Base-by-base conservation (phyloP, 176 grass and related monocot species). In the Lolium multiflorum region DNA sequence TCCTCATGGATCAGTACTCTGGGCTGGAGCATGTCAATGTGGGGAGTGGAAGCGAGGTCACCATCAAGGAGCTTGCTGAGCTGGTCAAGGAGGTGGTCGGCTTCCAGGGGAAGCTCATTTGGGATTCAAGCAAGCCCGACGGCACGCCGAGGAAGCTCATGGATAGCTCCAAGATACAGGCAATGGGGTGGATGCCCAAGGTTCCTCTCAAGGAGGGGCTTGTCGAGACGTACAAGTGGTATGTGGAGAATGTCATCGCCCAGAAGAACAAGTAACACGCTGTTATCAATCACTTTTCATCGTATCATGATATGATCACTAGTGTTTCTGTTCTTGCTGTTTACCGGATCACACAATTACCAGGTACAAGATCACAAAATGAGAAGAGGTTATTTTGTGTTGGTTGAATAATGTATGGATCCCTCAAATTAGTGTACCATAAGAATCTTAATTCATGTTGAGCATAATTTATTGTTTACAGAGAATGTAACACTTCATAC, bases 61-160 rank as follows among this genome's bases (percentile, higher is more conserved):
- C 91, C 56, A 96, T 96, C 35, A 91, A 89, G 56, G 94, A 96
- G 89, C 87, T 96, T 2, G 94, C 91, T 0, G 91, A 93, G 75
- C 44, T 93, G 63, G 91, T 96, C 43, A 91, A 91, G 59, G 91
- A 91, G 41, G 94, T 94, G 56, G 87, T 93, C 0, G 94, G 94
- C 0, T 96, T 94, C 82, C 55, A 73, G 79, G 94, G 94, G 24
- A 84, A 90, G 41, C 89, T 93, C 5, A 85, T 93, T 9, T 96
- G 94, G 94, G 91, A 96, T 61, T 69, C 87, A 10, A 90, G 31
- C 46, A 96, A 96, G 74, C 94, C 94, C 0, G 91, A 96, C 0
- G 91, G 94, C 57, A 96, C 91, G 2, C 94, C 94, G 0, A 91
- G 91, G 82, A 96, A 96, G 91, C 94, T 96, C 82, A 93, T 96